These are phyloP conservation scores for Endoconidiophora laricicola DNA, from an alignment of 2,329 filamentous ascomycete species.

Conservation along the genomic window DNA sequence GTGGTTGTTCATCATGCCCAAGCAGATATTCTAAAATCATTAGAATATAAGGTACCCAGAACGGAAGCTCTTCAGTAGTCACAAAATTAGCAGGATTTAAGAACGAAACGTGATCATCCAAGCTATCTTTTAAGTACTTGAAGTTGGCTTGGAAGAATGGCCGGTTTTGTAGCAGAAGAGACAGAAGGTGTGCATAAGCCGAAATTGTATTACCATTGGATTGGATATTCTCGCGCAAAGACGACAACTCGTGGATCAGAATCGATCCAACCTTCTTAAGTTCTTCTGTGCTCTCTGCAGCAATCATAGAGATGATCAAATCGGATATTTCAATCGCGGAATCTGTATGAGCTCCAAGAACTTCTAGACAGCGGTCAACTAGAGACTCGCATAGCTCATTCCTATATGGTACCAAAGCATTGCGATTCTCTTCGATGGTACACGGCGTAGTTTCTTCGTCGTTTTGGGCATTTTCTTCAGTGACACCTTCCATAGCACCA, in stretches of 20 bases:
- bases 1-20: slow-evolving; percentile 73
- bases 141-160: slow-evolving; percentile 65
- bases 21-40: slow-evolving; percentile 80
- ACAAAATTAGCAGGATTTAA: slow-evolving; percentile 53
- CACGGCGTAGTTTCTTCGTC: slow-evolving; percentile 8
- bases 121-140: slow-evolving; percentile 58
- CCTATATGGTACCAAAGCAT: slow-evolving; percentile 38
- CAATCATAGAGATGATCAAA: slow-evolving; percentile 58
- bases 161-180: slow-evolving; percentile 69
- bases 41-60: slow-evolving; percentile 83
- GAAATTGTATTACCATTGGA: slow-evolving; percentile 48
- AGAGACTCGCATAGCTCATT: slow-evolving; percentile 55
- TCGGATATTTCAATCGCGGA: slow-evolving; percentile 85
- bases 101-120: slow-evolving; percentile 61
- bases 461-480: slow-evolving; percentile 16
- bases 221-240: slow-evolving; percentile 44
- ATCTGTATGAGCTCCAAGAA: slow-evolving; percentile 73
- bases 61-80: slow-evolving; percentile 60
- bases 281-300: slow-evolving; percentile 38
- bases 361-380: slow-evolving; percentile 78
- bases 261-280: slow-evolving; percentile 49
- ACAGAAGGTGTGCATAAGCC: slow-evolving; percentile 82
- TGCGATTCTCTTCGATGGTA: slow-evolving; percentile 17
- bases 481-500: slow-evolving; percentile 15
- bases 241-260: slow-evolving; percentile 68